These are phyloP conservation scores for Rhodosporidiobolus sp. DNA, from an alignment of 768 basidiomycete species.

Conservation along the genomic window DNA sequence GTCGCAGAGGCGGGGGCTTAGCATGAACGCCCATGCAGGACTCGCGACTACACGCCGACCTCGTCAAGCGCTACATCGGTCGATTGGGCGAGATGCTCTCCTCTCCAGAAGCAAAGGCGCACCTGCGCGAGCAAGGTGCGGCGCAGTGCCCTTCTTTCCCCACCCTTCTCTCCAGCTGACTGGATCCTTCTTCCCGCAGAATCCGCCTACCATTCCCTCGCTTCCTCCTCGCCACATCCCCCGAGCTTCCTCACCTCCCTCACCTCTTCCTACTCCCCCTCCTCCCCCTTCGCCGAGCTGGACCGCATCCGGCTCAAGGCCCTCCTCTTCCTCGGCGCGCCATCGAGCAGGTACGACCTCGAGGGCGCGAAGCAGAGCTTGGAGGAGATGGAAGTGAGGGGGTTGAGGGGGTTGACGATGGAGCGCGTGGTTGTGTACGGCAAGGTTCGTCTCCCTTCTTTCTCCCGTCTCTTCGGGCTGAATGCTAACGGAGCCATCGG, in stretches of 20 bases:
- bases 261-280: conserved; percentile 1
- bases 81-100: conserved; percentile 14
- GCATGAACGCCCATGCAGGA: not conserved
- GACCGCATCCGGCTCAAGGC: conserved; percentile 32
- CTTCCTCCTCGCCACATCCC: conserved; percentile 2
- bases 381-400: conserved; percentile 31
- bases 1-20: not conserved
- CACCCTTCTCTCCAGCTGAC: too few species aligned
- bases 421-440: conserved; percentile 31
- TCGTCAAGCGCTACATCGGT: conserved; percentile 38
- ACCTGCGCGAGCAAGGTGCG: conserved; percentile 29
- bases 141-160: too few species aligned
- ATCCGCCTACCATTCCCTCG: conserved; percentile 4
- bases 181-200: conserved; percentile 4
- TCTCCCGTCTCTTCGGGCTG: too few species aligned
- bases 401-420: conserved; percentile 24
- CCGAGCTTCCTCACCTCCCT: conserved; percentile 32
- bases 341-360: conserved; percentile 29
- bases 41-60: conserved; percentile 30
- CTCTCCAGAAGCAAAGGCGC: conserved; percentile 17
- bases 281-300: not conserved
- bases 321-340: conserved; percentile 25
- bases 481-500: not conserved
- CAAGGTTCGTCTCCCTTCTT: conserved; percentile 11
- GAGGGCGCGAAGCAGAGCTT: conserved; percentile 16